These are phyloP conservation scores for Phialophora verrucosa DNA, from an alignment of 2,329 filamentous ascomycete genomes.

Conservation along the genomic window DNA sequence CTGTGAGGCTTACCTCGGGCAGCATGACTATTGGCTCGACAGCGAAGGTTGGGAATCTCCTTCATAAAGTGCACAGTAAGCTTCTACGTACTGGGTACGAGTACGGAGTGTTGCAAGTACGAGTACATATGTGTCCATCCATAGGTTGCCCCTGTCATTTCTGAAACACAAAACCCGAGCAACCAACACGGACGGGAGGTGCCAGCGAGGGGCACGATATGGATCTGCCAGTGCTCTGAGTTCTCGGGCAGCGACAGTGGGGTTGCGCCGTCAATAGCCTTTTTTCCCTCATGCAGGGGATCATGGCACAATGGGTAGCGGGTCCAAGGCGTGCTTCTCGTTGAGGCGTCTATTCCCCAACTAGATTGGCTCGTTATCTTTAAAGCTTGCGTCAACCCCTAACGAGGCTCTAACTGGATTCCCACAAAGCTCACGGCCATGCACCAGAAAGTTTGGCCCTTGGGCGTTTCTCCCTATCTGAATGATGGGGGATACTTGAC, in stretches of 20 bases:
- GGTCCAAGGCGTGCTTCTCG: constrained; percentile 13
- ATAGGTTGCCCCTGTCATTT: constrained; percentile 13
- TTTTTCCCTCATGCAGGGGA: constrained; percentile 28
- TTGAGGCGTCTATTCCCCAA: constrained; percentile 16
- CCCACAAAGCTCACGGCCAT: constrained; percentile 1
- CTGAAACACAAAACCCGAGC: constrained; percentile 17
- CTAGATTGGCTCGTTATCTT: constrained; percentile 17
- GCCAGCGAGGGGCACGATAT: constrained; percentile 16
- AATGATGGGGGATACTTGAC: background rate
- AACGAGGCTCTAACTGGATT: constrained; percentile 18
- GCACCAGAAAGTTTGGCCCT: background rate
- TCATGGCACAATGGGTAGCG: constrained; percentile 19
- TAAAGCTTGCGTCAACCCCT: constrained; percentile 18
- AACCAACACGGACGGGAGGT: constrained; percentile 8
- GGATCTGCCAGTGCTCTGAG: constrained; percentile 3
- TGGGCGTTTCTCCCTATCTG: background rate
- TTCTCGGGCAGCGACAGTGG: constrained; percentile 9
- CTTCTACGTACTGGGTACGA: background rate
- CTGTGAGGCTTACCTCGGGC: background rate
- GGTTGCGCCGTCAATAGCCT: constrained; percentile 12
- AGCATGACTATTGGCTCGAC: background rate
- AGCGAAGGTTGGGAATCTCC: background rate
- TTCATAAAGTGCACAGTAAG: background rate
- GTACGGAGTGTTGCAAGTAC: no score
- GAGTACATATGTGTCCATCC: background rate